A percentile compares a stretch with the other conserved stretches of the same genome.
Evolutionary conservation across 306 rosid species (phyloP).

Genomic region (Echinosophora koreensis): DNA sequence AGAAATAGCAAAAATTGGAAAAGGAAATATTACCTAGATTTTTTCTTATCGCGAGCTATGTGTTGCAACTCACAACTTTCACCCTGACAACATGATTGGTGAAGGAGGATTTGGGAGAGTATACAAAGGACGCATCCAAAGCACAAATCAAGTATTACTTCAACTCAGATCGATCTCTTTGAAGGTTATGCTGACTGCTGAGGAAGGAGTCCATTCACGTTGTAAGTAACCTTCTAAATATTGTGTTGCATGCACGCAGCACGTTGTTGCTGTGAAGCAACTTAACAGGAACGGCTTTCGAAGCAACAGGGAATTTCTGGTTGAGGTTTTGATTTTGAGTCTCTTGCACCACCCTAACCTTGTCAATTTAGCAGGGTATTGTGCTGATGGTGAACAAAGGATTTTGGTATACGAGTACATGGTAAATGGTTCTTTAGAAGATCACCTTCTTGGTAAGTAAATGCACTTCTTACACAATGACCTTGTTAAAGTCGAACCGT

Average conservation of each 20-base stretch:
- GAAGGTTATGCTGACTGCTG: constrained; percentile 15
- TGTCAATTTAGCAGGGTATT: constrained; percentile 88
- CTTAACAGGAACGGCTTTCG: constrained; percentile 92
- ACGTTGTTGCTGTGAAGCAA: constrained; percentile 93
- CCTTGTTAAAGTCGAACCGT: too few species aligned
- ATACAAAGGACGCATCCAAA: constrained; percentile 68
- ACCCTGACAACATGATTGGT: constrained; percentile 67
- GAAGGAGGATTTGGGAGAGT: constrained; percentile 98
- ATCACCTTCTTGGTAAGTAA: constrained; percentile 87
- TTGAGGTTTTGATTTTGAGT: constrained; percentile 92
- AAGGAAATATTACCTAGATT: constrained; percentile 69
- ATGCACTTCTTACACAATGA: constrained; percentile 36
- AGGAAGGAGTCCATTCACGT: not conserved
- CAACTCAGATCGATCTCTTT: constrained; percentile 12
- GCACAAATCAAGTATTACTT: constrained; percentile 62
- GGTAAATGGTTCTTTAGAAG: constrained; percentile 89
- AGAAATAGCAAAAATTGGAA: constrained; percentile 69
- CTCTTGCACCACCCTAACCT: constrained; percentile 85
- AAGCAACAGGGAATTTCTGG: constrained; percentile 91
- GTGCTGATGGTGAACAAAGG: constrained; percentile 85
- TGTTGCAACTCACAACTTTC: constrained; percentile 79
- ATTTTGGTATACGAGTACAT: constrained; percentile 87
- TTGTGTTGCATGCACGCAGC: constrained; percentile 42
- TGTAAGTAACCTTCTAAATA: constrained; percentile 12
- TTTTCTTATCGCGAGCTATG: constrained; percentile 71